A percentile compares a stretch with the other conserved stretches of the same genome.
phyloP scores from a whole-genome alignment of 495 filamentous ascomycete species.

The Neurospora hispaniola region DNA sequence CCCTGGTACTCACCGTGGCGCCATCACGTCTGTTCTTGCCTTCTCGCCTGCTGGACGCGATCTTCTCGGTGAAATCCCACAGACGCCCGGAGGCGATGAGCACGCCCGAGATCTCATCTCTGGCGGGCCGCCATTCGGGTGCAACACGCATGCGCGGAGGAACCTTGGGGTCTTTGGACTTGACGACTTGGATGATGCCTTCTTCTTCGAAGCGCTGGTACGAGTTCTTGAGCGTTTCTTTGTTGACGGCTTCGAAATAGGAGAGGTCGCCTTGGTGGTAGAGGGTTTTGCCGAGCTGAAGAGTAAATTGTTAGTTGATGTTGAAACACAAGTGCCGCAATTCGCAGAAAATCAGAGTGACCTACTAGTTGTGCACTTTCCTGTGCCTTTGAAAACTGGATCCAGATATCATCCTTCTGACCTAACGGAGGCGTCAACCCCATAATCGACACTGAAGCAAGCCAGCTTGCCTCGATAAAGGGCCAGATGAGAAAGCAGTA shows the following conservation, averaged over 20 bases:
- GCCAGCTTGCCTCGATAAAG: constrained; percentile 88
- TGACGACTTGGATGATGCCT: constrained; percentile 67
- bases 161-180: constrained; percentile 47
- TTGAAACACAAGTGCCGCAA: not conserved
- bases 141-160: constrained; percentile 55
- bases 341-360: not conserved
- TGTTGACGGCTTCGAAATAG: constrained; percentile 97
- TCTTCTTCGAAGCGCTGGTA: constrained; percentile 84
- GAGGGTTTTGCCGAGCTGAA: constrained; percentile 82
- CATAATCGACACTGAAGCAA: constrained; percentile 76
- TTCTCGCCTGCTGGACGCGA: constrained; percentile 71
- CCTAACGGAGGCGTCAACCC: constrained; percentile 66
- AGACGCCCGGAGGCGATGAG: constrained; percentile 61
- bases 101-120: constrained; percentile 48
- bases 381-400: constrained; percentile 67
- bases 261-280: constrained; percentile 95
- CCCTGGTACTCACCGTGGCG: constrained; percentile 75
- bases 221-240: constrained; percentile 88
- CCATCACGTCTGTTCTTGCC: constrained; percentile 93
- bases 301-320: constrained; percentile 13
- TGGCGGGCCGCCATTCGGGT: constrained; percentile 64
- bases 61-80: constrained; percentile 85
- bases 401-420: constrained; percentile 56
- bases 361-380: constrained; percentile 72
- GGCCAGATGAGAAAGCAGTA: constrained; percentile 99